A percentile compares a stretch with the other conserved stretches of the same genome.
Evolutionary conservation across 352 stramenopile species (phyloP).

Genomic region (Globisporangium splendens): DNA sequence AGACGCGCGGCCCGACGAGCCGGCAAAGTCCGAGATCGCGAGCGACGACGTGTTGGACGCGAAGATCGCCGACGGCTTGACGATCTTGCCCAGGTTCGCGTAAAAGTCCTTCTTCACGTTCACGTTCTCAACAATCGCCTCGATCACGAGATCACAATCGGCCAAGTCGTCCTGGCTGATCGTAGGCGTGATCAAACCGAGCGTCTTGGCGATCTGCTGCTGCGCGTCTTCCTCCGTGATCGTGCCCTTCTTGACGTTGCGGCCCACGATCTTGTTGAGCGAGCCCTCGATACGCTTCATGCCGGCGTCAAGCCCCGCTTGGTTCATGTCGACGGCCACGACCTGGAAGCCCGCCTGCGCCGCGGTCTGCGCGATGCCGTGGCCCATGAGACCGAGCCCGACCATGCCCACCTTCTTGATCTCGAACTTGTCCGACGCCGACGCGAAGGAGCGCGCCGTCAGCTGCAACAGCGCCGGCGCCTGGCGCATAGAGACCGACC

Average conservation of each 20-base stretch:
- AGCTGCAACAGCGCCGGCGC: slow-evolving; percentile 3
- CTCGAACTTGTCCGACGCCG: slow-evolving; percentile 33
- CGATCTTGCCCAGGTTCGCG: slow-evolving; percentile 87
- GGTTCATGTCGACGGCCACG: slow-evolving; percentile 77
- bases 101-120: slow-evolving; percentile 93
- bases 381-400: slow-evolving; percentile 96
- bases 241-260: slow-evolving; percentile 87
- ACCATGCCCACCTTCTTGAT: slow-evolving; percentile 92
- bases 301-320: slow-evolving; percentile 68
- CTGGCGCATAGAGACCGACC: slow-evolving; percentile 6
- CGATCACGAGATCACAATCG: slow-evolving; percentile 95
- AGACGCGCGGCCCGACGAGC: slow-evolving; percentile 86
- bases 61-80: slow-evolving; percentile 92
- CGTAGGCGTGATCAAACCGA: slow-evolving; percentile 87
- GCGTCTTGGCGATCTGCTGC: slow-evolving; percentile 48
- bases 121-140: slow-evolving; percentile 98
- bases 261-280: slow-evolving; percentile 84
- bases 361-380: slow-evolving; percentile 95
- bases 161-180: slow-evolving; percentile 82
- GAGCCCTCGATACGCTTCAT: slow-evolving; percentile 92
- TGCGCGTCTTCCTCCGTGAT: slow-evolving; percentile 80
- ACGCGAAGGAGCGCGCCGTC: slow-evolving; percentile 12
- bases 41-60: slow-evolving; percentile 96
- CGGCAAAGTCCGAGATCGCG: slow-evolving; percentile 93
- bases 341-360: slow-evolving; percentile 84